Base-by-base conservation (phyloP, 371 early-diverging fungal species). In the Capniomyces stellatus region DNA sequence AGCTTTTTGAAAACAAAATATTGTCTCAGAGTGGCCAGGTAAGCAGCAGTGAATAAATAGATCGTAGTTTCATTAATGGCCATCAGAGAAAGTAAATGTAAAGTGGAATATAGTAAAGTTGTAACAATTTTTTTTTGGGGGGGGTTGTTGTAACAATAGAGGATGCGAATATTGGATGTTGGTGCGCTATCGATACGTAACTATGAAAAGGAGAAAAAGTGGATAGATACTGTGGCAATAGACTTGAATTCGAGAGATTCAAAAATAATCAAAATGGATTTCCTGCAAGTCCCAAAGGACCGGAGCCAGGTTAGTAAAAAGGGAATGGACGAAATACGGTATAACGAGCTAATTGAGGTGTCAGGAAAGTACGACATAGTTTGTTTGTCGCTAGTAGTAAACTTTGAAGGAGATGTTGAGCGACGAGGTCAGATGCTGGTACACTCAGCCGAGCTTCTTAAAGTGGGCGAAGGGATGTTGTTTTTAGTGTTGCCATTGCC, bases 181-280 rank as follows among this genome's bases (percentile, higher is more conserved):
- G 93, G 93, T 0, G 88, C 91, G 0, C 72, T 91, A 1, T 74
- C 77, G 23, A 78, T 83, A 0, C 69, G 74, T 44, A 88, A 87
- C 56, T 88, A 92, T 51, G 65, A 66, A n/a, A 71, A 69, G 29
- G 73, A 82, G 52, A 40, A 66, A 3, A 55, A 67, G 0, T 87
- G 84, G 83, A 78, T 89, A 51, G 57, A 75, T 13, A 75, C 75
- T 3, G 71, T 67, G 18, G 78, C 82, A 0, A 89, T 92, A 56
- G 93, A 92, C 62, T 74, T 92, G 43, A 86, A 92, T 56, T 83
- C 90, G 2, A 88, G 87, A 54, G 71, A 78, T 51, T 76, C 75
- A 0, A 64, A 64, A 19, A 86, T 90, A 48, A 57, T 66, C 35
- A 71, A 79, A 51, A 82, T 81, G 57, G 89, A 92, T 57, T 87